Conservation (phyloP, 176 grass and related monocot genomes). For the Leersia perrieri region DNA sequence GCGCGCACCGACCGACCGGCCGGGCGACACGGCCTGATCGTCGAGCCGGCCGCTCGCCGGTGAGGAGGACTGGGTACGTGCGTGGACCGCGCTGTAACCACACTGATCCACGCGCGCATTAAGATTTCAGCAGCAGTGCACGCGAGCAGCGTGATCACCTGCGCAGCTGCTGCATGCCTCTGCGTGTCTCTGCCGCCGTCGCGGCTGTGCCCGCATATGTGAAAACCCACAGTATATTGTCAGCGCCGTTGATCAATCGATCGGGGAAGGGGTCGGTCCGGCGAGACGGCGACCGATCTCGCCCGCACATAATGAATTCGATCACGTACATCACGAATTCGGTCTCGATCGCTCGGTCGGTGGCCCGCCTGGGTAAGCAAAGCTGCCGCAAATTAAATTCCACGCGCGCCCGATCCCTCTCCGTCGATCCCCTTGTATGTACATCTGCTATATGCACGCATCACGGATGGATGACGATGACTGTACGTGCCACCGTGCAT, state of each 20-base stretch:
- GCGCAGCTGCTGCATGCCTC: neutral
- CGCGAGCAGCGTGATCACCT: neutral
- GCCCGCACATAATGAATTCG: neutral
- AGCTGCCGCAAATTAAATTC: neutral
- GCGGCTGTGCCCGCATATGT: neutral
- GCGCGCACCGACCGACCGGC: constrained; percentile 10
- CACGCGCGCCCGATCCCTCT: neutral
- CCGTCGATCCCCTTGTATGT: neutral
- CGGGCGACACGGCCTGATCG: neutral
- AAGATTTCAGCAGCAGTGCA: neutral
- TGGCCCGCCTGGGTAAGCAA: neutral
- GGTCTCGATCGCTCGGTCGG: neutral
- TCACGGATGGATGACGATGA: neutral
- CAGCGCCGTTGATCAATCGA: too few species aligned
- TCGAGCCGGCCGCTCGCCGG: neutral
- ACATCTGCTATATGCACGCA: neutral
- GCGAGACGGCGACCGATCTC: neutral
- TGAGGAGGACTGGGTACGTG: neutral
- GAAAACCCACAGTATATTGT: neutral
- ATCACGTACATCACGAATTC: neutral
- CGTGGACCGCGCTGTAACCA: neutral
- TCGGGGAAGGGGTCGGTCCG: neutral
- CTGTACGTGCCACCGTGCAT: neutral
- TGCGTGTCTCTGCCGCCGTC: neutral
- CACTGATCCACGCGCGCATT: neutral